These are phyloP conservation scores for Beauveria scarabaeidicola DNA, from an alignment of 2,329 filamentous ascomycete species.

Conservation along the genomic window DNA sequence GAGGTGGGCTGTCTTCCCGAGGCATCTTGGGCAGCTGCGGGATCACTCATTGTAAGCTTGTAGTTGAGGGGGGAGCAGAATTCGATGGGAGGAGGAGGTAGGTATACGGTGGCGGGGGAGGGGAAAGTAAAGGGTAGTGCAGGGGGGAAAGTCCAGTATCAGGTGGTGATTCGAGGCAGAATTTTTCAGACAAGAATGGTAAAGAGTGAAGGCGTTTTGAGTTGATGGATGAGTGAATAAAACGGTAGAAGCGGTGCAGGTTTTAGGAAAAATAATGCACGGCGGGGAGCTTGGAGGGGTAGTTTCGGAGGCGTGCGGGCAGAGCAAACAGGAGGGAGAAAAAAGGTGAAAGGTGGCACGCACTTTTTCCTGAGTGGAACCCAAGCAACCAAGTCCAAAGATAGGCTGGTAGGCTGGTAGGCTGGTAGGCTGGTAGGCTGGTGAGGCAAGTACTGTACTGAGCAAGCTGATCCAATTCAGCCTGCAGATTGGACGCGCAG, in stretches of 20 bases:
- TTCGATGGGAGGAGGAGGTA: neutral
- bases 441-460: neutral
- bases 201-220: slow-evolving; percentile 1
- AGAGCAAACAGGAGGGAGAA: neutral
- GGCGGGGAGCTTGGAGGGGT: slow-evolving; percentile 1
- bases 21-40: slow-evolving; percentile 42
- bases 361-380: slow-evolving; percentile 4
- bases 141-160: neutral
- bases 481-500: neutral
- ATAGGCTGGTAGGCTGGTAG: neutral
- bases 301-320: neutral
- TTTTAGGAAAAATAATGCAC: neutral
- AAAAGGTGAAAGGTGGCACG: slow-evolving; percentile 1
- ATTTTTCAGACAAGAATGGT: neutral
- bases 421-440: neutral
- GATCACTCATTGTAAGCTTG: slow-evolving; percentile 19
- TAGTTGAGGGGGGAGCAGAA: neutral
- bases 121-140: neutral
- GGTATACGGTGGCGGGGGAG: neutral
- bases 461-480: neutral
- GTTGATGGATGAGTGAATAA: slow-evolving; percentile 9
- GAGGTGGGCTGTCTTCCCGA: slow-evolving; percentile 55
- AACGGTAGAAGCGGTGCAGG: neutral
- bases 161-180: slow-evolving; percentile 7
- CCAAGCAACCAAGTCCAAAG: neutral